A percentile compares a stretch with the other conserved stretches of the same genome.
Conservation (phyloP, 495 filamentous ascomycete genomes). For the Glarea lozoyensis region DNA sequence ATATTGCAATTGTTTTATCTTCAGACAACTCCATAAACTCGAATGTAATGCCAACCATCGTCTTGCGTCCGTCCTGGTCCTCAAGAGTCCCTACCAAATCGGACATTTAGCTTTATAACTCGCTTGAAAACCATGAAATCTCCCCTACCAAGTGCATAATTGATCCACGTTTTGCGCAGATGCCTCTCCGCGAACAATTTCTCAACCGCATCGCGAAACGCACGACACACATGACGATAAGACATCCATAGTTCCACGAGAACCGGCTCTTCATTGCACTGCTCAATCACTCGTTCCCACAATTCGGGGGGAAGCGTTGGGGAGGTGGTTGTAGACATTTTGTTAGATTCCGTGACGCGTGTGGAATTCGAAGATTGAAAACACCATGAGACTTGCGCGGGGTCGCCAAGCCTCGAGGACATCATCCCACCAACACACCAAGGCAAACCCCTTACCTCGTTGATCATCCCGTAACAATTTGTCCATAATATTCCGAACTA, state of each 20-base stretch:
- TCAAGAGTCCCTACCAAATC: not conserved
- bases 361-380: too few relatives aligned
- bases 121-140: too few relatives aligned
- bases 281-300: not conserved
- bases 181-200: not conserved
- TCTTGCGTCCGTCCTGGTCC: not conserved
- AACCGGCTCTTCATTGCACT: conserved; percentile 1
- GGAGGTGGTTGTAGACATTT: not conserved
- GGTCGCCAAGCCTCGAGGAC: too few relatives aligned
- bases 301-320: not conserved
- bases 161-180: conserved; percentile 2
- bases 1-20: not conserved
- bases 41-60: not conserved
- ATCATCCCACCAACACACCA: too few relatives aligned
- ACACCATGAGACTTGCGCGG: too few relatives aligned
- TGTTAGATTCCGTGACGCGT: too few relatives aligned
- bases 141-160: conserved; percentile 1
- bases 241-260: conserved; percentile 1
- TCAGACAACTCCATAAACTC: not conserved
- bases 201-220: not conserved
- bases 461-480: too few relatives aligned
- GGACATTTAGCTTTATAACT: too few relatives aligned
- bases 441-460: too few relatives aligned
- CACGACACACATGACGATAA: not conserved
- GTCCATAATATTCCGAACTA: too few relatives aligned